Conservation (phyloP, 2,329 filamentous ascomycete species). For the Pseudogymnoascus sp. region DNA sequence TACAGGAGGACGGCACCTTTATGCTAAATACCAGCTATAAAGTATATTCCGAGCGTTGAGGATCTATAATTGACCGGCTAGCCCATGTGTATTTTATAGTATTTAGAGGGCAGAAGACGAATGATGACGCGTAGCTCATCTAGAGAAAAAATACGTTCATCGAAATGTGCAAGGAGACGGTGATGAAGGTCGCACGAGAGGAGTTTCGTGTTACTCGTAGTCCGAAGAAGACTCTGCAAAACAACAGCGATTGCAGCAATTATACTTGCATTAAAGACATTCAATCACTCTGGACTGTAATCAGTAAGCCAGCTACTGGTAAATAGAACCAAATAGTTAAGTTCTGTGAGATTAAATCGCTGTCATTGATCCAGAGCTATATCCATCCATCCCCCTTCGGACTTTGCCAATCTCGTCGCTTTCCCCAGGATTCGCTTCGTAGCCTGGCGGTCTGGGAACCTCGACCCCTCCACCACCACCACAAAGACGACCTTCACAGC, state of each 20-base stretch:
- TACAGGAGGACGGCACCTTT: neutral
- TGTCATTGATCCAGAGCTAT: neutral
- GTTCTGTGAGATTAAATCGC: neutral
- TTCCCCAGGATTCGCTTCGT: neutral
- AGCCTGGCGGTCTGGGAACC: conserved; percentile 9
- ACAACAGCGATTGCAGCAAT: neutral
- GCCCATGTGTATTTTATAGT: neutral
- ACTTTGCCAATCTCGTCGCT: neutral
- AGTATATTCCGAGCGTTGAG: neutral
- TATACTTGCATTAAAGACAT: neutral
- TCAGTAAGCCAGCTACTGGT: too few relatives aligned
- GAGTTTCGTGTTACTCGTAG: too few relatives aligned
- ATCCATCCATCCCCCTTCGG: neutral
- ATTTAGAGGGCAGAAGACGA: neutral
- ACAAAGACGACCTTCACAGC: neutral
- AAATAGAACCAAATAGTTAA: neutral
- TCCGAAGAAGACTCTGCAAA: too few relatives aligned
- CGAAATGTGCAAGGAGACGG: neutral
- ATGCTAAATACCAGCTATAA: neutral
- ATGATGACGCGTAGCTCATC: too few relatives aligned
- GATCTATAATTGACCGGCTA: neutral
- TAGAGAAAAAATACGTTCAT: too few relatives aligned
- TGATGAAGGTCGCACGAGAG: too few relatives aligned
- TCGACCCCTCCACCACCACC: conserved; percentile 17
- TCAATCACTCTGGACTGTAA: neutral